Conservation (phyloP, 192 early-diverging fungal genomes). For the Backusella sp. region DNA sequence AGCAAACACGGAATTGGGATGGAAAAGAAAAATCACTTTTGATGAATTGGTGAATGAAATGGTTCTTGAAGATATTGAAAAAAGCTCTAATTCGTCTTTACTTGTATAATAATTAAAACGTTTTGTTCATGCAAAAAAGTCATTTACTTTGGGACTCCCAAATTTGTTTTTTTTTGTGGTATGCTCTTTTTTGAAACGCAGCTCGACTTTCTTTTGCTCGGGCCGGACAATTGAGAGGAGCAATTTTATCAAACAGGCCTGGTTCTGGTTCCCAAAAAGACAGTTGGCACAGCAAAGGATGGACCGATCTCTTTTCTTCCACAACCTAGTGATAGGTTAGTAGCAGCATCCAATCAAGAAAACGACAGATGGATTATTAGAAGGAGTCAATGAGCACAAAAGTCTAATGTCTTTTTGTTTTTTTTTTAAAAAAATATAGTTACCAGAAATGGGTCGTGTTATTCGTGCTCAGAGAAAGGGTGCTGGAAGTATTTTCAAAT, state of each 20-base stretch:
- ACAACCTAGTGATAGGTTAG: constrained; percentile 9
- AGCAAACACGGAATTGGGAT: constrained; percentile 60
- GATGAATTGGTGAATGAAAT: constrained; percentile 65
- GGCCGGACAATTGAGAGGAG: neutral
- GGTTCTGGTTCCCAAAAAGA: neutral
- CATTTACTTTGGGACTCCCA: neutral
- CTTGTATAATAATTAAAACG: neutral
- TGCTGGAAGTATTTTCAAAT: constrained; percentile 98
- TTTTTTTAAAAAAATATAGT: neutral
- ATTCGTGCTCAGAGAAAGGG: constrained; percentile 99
- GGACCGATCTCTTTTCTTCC: constrained; percentile 7
- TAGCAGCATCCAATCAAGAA: neutral
- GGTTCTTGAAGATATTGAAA: constrained; percentile 55
- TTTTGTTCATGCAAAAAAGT: neutral
- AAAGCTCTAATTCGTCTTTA: neutral
- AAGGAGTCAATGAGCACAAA: neutral
- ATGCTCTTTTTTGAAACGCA: neutral
- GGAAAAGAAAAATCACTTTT: constrained; percentile 66
- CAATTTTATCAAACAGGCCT: neutral
- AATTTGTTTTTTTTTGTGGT: neutral
- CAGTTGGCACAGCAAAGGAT: neutral
- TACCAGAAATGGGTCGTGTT: constrained; percentile 91
- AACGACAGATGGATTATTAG: neutral
- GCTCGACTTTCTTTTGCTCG: neutral
- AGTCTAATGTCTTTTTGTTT: neutral